A percentile compares a stretch with the other conserved stretches of the same genome.
Evolutionary conservation across 306 rosid species (phyloP).

Genomic region (Trifolium fragiferum): DNA sequence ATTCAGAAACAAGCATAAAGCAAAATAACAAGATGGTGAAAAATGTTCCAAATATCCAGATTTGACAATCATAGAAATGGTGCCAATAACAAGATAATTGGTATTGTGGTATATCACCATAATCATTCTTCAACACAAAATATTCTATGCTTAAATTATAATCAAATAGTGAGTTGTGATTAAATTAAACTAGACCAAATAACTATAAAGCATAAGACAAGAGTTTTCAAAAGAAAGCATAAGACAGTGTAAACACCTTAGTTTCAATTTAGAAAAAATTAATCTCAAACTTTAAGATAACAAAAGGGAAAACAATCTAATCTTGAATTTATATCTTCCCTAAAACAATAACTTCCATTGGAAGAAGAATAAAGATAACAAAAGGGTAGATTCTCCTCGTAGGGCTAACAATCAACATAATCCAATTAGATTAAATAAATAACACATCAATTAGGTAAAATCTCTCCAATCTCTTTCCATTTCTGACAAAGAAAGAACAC

Average conservation of each 20-base stretch:
- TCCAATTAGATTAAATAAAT: slow-evolving; percentile 3
- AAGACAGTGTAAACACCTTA: background rate
- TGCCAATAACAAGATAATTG: slow-evolving; percentile 20
- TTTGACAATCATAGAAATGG: slow-evolving; percentile 30
- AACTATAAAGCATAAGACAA: background rate
- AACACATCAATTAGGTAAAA: background rate
- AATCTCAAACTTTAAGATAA: slow-evolving; percentile 1
- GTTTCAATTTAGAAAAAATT: slow-evolving; percentile 23
- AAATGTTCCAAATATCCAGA: slow-evolving; percentile 25
- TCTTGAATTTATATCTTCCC: slow-evolving; percentile 2
- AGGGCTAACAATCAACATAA: slow-evolving; percentile 15
- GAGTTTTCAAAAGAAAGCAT: background rate
- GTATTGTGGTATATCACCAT: slow-evolving; percentile 16
- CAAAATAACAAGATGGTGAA: slow-evolving; percentile 18
- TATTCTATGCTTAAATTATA: slow-evolving; percentile 27
- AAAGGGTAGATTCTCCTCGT: background rate
- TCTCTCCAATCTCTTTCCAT: slow-evolving; percentile 8
- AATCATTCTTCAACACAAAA: slow-evolving; percentile 28
- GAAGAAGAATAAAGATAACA: slow-evolving; percentile 34
- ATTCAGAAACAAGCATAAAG: slow-evolving; percentile 38
- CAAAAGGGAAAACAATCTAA: slow-evolving; percentile 19
- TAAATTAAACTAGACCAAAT: slow-evolving; percentile 12
- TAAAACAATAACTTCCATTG: slow-evolving; percentile 14
- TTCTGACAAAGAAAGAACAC: slow-evolving; percentile 23
- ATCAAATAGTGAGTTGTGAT: slow-evolving; percentile 5